phyloP scores from a whole-genome alignment of 306 rosid species.

The Macrotyloma uniflorum region DNA sequence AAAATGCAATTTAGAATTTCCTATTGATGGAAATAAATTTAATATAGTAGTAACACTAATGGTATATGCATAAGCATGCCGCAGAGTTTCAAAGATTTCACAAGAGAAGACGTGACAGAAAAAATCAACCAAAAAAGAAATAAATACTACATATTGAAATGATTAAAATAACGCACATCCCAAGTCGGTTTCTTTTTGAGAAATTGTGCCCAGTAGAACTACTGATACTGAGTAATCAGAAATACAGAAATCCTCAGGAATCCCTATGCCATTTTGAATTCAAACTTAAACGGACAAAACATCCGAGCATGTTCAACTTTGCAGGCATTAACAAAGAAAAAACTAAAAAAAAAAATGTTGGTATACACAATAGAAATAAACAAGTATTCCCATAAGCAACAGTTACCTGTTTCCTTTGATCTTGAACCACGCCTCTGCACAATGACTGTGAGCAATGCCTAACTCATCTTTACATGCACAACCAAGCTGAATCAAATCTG shows the following conservation, averaged over 20 bases:
- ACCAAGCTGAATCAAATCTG: conserved; percentile 77
- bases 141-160: neutral
- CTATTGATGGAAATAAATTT: neutral
- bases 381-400: conserved; percentile 6
- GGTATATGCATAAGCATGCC: neutral
- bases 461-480: conserved; percentile 88
- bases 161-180: neutral
- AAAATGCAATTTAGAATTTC: neutral
- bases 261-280: conserved; percentile 14
- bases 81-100: neutral
- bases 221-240: neutral
- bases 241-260: neutral
- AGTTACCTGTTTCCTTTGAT: conserved; percentile 83
- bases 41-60: neutral
- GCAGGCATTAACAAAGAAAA: conserved; percentile 12
- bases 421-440: conserved; percentile 94
- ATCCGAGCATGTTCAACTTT: neutral
- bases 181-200: neutral
- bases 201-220: neutral
- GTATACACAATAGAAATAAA: neutral
- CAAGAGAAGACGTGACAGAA: neutral
- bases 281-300: neutral
- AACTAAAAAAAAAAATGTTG: neutral
- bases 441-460: conserved; percentile 73
- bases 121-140: neutral